Conservation (phyloP, 2,329 filamentous ascomycete genomes). For the Neophaeococcomyces aloes region DNA sequence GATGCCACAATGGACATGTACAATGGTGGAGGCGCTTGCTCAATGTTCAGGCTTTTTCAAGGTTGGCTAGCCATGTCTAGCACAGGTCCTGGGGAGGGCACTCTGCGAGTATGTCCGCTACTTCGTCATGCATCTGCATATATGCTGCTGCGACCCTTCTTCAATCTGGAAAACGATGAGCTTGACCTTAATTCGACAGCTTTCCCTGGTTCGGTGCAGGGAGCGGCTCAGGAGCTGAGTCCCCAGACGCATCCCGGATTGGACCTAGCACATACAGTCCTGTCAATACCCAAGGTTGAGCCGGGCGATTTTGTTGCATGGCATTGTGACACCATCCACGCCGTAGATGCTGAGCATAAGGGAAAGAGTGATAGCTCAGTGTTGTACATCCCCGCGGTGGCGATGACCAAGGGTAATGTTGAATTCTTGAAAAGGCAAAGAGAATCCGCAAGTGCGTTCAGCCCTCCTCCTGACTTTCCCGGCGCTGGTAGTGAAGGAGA, state of each 20-base stretch:
- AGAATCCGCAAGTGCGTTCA: conserved; percentile 57
- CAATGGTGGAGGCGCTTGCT: conserved; percentile 68
- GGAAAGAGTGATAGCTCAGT: conserved; percentile 69
- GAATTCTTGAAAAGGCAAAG: conserved; percentile 61
- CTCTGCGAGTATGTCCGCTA: conserved; percentile 70
- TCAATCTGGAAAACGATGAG: conserved; percentile 43
- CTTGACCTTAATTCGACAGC: conserved; percentile 35
- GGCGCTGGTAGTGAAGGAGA: conserved; percentile 41
- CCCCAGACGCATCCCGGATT: conserved; percentile 58
- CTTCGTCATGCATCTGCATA: conserved; percentile 68
- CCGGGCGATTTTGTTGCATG: conserved; percentile 64
- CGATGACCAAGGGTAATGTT: conserved; percentile 64
- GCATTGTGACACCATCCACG: conserved; percentile 54
- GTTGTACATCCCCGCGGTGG: conserved; percentile 79
- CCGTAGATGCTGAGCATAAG: conserved; percentile 67
- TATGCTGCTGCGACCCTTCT: conserved; percentile 73
- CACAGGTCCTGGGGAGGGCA: conserved; percentile 65
- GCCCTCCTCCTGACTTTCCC: conserved; percentile 60
- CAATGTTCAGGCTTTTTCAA: conserved; percentile 79
- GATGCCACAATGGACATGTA: conserved; percentile 64
- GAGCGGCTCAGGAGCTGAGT: conserved; percentile 59
- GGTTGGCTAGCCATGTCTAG: conserved; percentile 75
- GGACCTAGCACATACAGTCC: conserved; percentile 56
- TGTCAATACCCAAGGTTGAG: conserved; percentile 56
- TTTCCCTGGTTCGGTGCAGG: conserved; percentile 60